Evolutionary conservation across 805 yeast genomes (phyloP).

Genomic region (Sugiyamaella mastotermitis): DNA sequence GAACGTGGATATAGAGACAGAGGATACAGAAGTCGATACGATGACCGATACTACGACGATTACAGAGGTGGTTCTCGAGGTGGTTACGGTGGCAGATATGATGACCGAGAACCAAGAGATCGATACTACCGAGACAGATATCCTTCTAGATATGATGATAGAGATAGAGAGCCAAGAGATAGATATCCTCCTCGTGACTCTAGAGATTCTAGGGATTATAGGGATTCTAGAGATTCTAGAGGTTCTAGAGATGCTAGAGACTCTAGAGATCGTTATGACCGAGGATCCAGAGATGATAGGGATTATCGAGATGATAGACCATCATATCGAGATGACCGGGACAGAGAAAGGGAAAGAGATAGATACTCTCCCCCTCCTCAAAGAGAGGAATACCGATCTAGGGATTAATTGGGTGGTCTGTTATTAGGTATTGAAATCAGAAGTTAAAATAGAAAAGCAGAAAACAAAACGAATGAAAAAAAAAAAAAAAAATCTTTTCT

Average conservation of each 20-base stretch:
- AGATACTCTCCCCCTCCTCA: conserved; percentile 8
- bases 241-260: conserved; percentile 7
- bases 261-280: conserved; percentile 11
- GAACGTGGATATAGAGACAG: conserved; percentile 6
- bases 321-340: background rate
- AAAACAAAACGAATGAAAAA: too few relatives aligned
- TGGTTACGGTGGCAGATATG: conserved; percentile 22
- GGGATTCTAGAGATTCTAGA: conserved; percentile 4
- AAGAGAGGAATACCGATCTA: too few relatives aligned
- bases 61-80: conserved; percentile 18
- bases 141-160: conserved; percentile 4
- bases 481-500: too few relatives aligned
- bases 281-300: conserved; percentile 16
- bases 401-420: too few relatives aligned
- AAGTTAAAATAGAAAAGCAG: too few relatives aligned
- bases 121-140: conserved; percentile 9
- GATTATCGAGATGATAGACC: conserved; percentile 13
- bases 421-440: too few relatives aligned
- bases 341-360: background rate
- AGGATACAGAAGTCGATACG: conserved; percentile 18
- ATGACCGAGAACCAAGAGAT: conserved; percentile 21
- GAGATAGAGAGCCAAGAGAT: conserved; percentile 3
- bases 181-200: conserved; percentile 11
- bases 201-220: too few relatives aligned
- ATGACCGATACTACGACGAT: conserved; percentile 19